These are phyloP conservation scores for Asterochloris sp. DNA, from an alignment of 139 green algal species.

Conservation along the genomic window DNA sequence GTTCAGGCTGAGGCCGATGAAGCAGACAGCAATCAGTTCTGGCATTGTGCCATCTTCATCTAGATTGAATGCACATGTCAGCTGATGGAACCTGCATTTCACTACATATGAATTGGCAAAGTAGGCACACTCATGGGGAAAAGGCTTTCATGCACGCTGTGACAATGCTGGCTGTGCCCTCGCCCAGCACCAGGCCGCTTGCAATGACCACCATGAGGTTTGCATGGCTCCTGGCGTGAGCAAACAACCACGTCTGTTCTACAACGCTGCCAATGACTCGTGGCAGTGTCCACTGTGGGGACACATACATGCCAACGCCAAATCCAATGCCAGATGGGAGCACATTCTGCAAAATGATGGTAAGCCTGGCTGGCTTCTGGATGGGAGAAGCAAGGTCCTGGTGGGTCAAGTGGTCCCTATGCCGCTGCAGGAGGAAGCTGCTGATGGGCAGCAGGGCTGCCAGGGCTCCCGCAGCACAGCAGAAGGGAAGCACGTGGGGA, in stretches of 20 bases:
- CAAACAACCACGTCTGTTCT: slow-evolving; percentile 28
- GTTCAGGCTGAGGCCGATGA: too few species aligned
- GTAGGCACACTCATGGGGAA: too few species aligned
- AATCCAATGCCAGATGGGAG: slow-evolving; percentile 49
- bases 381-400: too few species aligned
- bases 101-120: too few species aligned
- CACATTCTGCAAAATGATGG: background rate
- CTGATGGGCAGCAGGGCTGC: slow-evolving; percentile 21
- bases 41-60: too few species aligned
- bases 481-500: slow-evolving; percentile 24
- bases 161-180: slow-evolving; percentile 50
- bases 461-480: slow-evolving; percentile 4
- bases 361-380: background rate
- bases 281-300: slow-evolving; percentile 44
- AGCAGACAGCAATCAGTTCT: too few species aligned
- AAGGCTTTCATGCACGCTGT: slow-evolving; percentile 32
- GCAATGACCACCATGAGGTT: slow-evolving; percentile 51
- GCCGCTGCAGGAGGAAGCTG: slow-evolving; percentile 12
- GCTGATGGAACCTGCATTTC: too few species aligned
- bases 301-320: slow-evolving; percentile 55
- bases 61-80: too few species aligned
- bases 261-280: slow-evolving; percentile 39
- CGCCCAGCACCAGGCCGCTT: slow-evolving; percentile 55
- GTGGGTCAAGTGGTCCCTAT: background rate
- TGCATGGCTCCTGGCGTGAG: slow-evolving; percentile 19